Evolutionary conservation across 225 moss, liverwort and hornwort genomes (phyloP).

Genomic region (Pseudisothecium myosuroides): DNA sequence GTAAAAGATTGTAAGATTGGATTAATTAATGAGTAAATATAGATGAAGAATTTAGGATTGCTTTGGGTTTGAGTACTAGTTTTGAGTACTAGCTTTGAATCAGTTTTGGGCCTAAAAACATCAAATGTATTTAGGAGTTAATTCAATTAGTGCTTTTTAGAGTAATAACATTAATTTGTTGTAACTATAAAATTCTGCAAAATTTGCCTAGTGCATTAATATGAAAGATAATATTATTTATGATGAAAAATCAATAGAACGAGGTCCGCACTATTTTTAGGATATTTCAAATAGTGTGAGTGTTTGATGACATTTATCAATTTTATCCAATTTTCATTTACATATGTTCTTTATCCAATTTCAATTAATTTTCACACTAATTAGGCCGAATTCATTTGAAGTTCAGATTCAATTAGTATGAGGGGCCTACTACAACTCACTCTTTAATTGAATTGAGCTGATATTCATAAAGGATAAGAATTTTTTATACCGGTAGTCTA

Average conservation of each 20-base stretch:
- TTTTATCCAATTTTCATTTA: not conserved
- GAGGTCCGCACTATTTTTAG: not conserved
- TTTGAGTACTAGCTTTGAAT: too few relatives aligned
- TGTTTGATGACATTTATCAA: not conserved
- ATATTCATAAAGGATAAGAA: not conserved
- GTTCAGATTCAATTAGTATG: fast-evolving
- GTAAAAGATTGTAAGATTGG: too few relatives aligned
- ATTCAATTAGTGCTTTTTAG: not conserved
- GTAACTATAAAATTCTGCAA: not conserved
- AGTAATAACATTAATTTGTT: not conserved
- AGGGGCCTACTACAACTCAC: not conserved
- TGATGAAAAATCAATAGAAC: not conserved
- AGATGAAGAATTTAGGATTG: too few relatives aligned
- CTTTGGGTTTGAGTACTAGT: too few relatives aligned
- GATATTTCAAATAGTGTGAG: not conserved
- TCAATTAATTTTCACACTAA: not conserved
- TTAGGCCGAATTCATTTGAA: not conserved
- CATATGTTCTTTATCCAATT: not conserved
- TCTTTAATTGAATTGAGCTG: not conserved
- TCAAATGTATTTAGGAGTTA: not conserved
- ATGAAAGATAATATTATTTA: not conserved
- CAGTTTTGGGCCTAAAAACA: too few relatives aligned
- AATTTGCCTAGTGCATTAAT: not conserved
- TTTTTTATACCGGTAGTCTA: not conserved
- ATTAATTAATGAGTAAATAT: too few relatives aligned